These are phyloP conservation scores for Pythium phragmiticola DNA, from an alignment of 352 stramenopile species.

Conservation along the genomic window DNA sequence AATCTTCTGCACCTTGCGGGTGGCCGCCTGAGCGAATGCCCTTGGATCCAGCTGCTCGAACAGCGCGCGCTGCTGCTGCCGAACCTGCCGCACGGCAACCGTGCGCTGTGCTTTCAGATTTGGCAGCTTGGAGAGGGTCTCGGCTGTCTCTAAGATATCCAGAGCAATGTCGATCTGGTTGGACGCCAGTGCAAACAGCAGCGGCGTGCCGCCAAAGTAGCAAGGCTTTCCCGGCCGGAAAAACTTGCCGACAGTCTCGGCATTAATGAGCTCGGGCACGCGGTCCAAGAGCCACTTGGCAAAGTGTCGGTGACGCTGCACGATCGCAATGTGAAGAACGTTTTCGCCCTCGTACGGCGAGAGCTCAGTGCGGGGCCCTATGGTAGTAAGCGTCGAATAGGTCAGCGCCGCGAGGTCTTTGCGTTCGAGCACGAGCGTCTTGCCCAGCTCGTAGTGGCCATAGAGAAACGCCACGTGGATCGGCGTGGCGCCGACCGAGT, in stretches of 20 bases:
- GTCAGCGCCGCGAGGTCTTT: constrained; percentile 19
- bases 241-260: constrained; percentile 51
- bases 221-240: constrained; percentile 47
- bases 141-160: no score
- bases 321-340: constrained; percentile 64
- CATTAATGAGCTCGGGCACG: constrained; percentile 39
- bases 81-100: no score
- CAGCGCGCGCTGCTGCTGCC: neutral
- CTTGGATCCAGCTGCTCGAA: constrained; percentile 14
- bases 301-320: constrained; percentile 41
- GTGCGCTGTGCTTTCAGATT: no score
- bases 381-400: constrained; percentile 34
- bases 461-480: constrained; percentile 61
- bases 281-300: constrained; percentile 41
- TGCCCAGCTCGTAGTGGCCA: constrained; percentile 54
- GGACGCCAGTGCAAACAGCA: constrained; percentile 47
- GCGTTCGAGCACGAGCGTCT: constrained; percentile 35
- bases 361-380: constrained; percentile 16
- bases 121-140: no score
- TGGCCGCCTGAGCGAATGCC: constrained; percentile 14
- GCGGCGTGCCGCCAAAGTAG: constrained; percentile 60
- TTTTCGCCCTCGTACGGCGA: constrained; percentile 66
- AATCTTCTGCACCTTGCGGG: constrained; percentile 16
- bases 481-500: constrained; percentile 40
- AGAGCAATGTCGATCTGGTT: no score